Percentiles rank a stretch among this genome's conserved stretches.
Evolutionary conservation across 495 filamentous ascomycete species (phyloP).

Genomic region (Xylaria scruposa): DNA sequence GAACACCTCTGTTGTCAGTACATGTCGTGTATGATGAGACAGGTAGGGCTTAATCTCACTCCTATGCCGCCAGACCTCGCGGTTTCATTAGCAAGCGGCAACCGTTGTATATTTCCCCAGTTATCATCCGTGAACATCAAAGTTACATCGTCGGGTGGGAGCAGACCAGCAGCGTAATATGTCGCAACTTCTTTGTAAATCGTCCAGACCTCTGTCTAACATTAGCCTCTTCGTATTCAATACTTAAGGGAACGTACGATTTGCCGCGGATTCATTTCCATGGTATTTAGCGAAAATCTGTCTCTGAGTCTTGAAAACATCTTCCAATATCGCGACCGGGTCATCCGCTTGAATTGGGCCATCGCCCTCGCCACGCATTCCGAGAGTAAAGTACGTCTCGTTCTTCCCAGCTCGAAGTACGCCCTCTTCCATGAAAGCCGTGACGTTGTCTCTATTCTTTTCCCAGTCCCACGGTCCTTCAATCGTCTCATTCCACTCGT

Average conservation of each 20-base stretch:
- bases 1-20: not conserved
- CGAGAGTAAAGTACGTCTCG: slow-evolving; percentile 64
- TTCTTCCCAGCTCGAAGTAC: slow-evolving; percentile 60
- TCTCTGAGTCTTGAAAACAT: slow-evolving; percentile 42
- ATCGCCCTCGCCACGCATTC: slow-evolving; percentile 70
- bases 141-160: slow-evolving; percentile 68
- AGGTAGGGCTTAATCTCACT: not conserved
- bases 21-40: not conserved
- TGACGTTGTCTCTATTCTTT: slow-evolving; percentile 61
- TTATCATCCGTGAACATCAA: slow-evolving; percentile 74
- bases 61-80: slow-evolving; percentile 62
- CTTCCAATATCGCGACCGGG: slow-evolving; percentile 51
- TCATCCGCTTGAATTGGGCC: slow-evolving; percentile 57
- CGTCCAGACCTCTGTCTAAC: slow-evolving; percentile 67
- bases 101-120: slow-evolving; percentile 64
- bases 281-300: slow-evolving; percentile 16
- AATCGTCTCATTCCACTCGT: slow-evolving; percentile 61
- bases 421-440: slow-evolving; percentile 62
- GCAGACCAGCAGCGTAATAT: slow-evolving; percentile 67
- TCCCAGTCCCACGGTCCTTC: slow-evolving; percentile 65
- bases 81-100: slow-evolving; percentile 64
- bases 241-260: slow-evolving; percentile 51
- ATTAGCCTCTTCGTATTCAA: slow-evolving; percentile 52
- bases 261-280: slow-evolving; percentile 52
- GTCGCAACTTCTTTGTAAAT: slow-evolving; percentile 69